These are phyloP conservation scores for Cucurbitaria berberidis DNA, from an alignment of 2,329 filamentous ascomycete species.

Conservation along the genomic window DNA sequence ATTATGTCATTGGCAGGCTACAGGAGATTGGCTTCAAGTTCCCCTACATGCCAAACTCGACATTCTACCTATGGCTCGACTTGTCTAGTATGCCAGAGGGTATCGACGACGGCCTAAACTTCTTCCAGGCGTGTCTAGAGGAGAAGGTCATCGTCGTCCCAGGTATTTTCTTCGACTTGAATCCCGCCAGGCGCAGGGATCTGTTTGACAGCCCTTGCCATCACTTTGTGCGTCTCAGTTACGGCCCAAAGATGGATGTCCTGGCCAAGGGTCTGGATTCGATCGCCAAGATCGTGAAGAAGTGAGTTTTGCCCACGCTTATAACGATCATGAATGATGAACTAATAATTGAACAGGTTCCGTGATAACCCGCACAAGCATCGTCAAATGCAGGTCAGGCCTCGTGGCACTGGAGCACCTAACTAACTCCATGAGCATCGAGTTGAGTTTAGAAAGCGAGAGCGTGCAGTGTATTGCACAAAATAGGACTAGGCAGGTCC, in stretches of 20 bases:
- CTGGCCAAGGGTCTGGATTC: constrained; percentile 49
- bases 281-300: constrained; percentile 49
- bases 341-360: constrained; percentile 12
- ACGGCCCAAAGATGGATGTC: constrained; percentile 50
- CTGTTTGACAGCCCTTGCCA: constrained; percentile 95
- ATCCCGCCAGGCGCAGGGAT: constrained; percentile 86
- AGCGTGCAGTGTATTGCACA: neutral
- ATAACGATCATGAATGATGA: neutral
- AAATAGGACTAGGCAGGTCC: neutral
- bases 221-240: constrained; percentile 53
- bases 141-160: constrained; percentile 97
- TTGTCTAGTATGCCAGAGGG: constrained; percentile 71
- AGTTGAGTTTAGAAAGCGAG: neutral
- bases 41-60: constrained; percentile 80
- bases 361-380: constrained; percentile 17
- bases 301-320: constrained; percentile 38
- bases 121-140: constrained; percentile 91
- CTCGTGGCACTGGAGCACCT: constrained; percentile 12
- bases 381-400: constrained; percentile 18
- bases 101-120: constrained; percentile 92
- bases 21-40: constrained; percentile 86
- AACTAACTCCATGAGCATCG: neutral
- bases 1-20: constrained; percentile 83
- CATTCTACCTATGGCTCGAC: constrained; percentile 89
- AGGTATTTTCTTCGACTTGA: constrained; percentile 97